phyloP scores from a whole-genome alignment of 225 moss, liverwort and hornwort genomes.

The Ulota crispa region DNA sequence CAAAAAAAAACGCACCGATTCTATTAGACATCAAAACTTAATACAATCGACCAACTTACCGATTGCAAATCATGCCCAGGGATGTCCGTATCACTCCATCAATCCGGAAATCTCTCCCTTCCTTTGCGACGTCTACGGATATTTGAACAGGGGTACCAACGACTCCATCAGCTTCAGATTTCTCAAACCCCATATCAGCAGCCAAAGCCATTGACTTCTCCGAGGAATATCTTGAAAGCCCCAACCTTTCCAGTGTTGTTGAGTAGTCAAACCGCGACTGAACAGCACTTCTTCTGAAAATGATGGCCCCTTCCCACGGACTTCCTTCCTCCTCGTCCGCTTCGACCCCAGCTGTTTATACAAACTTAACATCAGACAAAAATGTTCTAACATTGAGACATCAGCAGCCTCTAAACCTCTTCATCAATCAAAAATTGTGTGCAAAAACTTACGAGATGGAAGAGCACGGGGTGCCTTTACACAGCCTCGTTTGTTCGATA shows the following conservation, averaged over 20 bases:
- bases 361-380: slow-evolving; percentile 16
- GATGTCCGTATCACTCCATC: slow-evolving; percentile 77
- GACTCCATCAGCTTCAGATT: slow-evolving; percentile 22
- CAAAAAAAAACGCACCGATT: background rate
- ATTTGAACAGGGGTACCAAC: slow-evolving; percentile 70
- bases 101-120: slow-evolving; percentile 68
- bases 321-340: slow-evolving; percentile 46
- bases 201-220: slow-evolving; percentile 59
- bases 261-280: slow-evolving; percentile 60
- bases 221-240: slow-evolving; percentile 69
- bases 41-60: slow-evolving; percentile 45
- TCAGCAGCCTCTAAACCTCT: background rate
- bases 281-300: slow-evolving; percentile 70
- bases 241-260: slow-evolving; percentile 85
- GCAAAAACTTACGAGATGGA: slow-evolving; percentile 46
- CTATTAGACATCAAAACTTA: background rate
- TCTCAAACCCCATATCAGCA: slow-evolving; percentile 56
- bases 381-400: background rate
- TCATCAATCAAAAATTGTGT: background rate
- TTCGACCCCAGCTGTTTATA: slow-evolving; percentile 31
- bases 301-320: slow-evolving; percentile 81
- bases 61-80: slow-evolving; percentile 73
- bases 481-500: slow-evolving; percentile 17
- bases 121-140: slow-evolving; percentile 54
- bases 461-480: slow-evolving; percentile 36